These are phyloP conservation scores for Vachellia collinsii DNA, from an alignment of 306 rosid species.

Conservation along the genomic window DNA sequence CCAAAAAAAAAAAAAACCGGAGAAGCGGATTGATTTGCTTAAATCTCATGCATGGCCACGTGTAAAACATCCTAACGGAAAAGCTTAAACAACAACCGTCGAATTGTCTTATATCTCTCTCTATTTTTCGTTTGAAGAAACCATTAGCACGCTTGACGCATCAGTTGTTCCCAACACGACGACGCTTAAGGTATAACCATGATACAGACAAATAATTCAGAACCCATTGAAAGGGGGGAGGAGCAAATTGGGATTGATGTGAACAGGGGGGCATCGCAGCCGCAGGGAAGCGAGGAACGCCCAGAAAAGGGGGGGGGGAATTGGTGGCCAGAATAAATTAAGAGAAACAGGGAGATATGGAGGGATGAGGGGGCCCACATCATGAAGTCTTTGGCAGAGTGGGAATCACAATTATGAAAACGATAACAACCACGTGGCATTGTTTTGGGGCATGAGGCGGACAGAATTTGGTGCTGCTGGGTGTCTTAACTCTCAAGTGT, in stretches of 20 bases:
- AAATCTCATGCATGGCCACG: no score
- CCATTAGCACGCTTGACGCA: no score
- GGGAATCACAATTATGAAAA: neutral
- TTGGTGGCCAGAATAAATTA: constrained; percentile 37
- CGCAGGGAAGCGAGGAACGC: neutral
- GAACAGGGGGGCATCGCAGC: neutral
- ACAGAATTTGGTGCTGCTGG: neutral
- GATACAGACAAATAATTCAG: no score
- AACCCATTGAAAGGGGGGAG: neutral
- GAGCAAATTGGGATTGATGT: neutral
- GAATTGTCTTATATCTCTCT: no score
- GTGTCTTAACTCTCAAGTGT: neutral
- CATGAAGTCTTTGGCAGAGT: neutral
- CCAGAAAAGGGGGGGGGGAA: no score
- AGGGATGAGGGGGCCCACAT: constrained; percentile 46
- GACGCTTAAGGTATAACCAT: neutral
- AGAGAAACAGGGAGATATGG: neutral
- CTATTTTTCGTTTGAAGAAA: no score
- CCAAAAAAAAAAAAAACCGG: no score
- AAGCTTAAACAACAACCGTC: no score
- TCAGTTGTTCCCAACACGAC: no score
- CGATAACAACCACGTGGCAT: neutral
- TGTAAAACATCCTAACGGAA: no score
- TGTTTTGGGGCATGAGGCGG: neutral
- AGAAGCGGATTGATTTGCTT: neutral